A percentile compares a stretch with the other conserved stretches of the same genome.
Conservation (phyloP, 2,329 filamentous ascomycete genomes). For the Curvularia hawaiiensis region DNA sequence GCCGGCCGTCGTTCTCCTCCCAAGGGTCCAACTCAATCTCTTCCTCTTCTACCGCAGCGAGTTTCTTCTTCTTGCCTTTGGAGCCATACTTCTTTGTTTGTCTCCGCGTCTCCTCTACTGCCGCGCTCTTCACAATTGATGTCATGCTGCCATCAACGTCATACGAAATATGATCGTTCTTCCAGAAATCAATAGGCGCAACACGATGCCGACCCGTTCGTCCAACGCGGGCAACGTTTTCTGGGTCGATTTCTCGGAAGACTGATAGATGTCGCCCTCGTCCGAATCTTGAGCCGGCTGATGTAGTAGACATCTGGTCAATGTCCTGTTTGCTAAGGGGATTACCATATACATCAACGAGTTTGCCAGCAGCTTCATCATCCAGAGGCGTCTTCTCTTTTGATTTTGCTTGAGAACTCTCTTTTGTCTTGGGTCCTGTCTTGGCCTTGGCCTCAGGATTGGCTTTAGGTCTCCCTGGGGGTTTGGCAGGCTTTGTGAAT, state of each 20-base stretch:
- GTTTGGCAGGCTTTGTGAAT: slow-evolving; percentile 38
- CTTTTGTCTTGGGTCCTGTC: slow-evolving; percentile 13
- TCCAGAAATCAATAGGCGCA: slow-evolving; percentile 83
- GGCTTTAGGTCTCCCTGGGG: slow-evolving; percentile 29
- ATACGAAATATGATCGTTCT: slow-evolving; percentile 78
- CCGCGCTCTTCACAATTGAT: slow-evolving; percentile 76
- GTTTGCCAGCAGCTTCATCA: slow-evolving; percentile 30
- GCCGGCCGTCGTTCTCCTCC: slow-evolving; percentile 68
- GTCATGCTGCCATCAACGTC: slow-evolving; percentile 72
- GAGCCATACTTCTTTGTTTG: slow-evolving; percentile 37
- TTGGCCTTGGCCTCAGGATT: slow-evolving; percentile 26
- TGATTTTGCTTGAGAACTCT: slow-evolving; percentile 11
- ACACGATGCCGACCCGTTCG: slow-evolving; percentile 80
- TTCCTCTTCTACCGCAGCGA: slow-evolving; percentile 55
- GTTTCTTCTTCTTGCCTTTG: slow-evolving; percentile 36
- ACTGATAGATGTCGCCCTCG: slow-evolving; percentile 44
- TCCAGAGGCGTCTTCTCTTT: slow-evolving; percentile 9
- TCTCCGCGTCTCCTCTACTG: slow-evolving; percentile 52
- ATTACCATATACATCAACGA: slow-evolving; percentile 40
- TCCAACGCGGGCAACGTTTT: slow-evolving; percentile 32
- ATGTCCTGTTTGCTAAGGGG: slow-evolving; percentile 41
- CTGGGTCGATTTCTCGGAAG: slow-evolving; percentile 41
- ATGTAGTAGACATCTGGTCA: slow-evolving; percentile 41
- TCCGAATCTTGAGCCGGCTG: slow-evolving; percentile 38
- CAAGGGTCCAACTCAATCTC: slow-evolving; percentile 68